A percentile compares a stretch with the other conserved stretches of the same genome.
Evolutionary conservation across 345 rosid genomes (phyloP).

Genomic region (Populus euphratica): DNA sequence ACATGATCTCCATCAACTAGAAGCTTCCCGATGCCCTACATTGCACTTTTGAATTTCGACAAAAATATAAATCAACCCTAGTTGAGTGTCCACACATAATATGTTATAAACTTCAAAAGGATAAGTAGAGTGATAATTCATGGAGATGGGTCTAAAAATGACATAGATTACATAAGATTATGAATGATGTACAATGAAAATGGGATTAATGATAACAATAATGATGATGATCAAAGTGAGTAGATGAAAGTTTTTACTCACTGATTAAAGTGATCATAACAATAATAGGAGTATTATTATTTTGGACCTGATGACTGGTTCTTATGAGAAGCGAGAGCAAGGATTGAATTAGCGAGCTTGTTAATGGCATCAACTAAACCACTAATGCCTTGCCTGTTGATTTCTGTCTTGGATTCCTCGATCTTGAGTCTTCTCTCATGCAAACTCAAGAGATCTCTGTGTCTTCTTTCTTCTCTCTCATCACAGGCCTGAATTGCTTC

Average conservation of each 20-base stretch:
- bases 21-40: background rate
- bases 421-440: conserved; percentile 64
- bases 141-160: background rate
- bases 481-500: conserved; percentile 65
- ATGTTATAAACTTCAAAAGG: background rate
- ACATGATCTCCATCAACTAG: background rate
- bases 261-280: background rate
- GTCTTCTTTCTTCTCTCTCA: conserved; percentile 67
- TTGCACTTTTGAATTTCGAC: background rate
- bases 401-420: conserved; percentile 66
- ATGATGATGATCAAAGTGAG: background rate
- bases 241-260: no score
- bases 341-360: conserved; percentile 76
- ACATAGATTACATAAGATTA: background rate
- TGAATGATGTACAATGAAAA: conserved; percentile 21
- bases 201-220: background rate
- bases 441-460: conserved; percentile 57
- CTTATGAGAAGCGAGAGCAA: conserved; percentile 57
- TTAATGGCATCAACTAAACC: conserved; percentile 78
- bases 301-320: conserved; percentile 29
- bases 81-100: background rate
- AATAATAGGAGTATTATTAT: conserved; percentile 6
- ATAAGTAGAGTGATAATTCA: no score
- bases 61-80: background rate
- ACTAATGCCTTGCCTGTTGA: conserved; percentile 51